Conservation (phyloP, 805 yeast species). For the Myxozyma sirexii region DNA sequence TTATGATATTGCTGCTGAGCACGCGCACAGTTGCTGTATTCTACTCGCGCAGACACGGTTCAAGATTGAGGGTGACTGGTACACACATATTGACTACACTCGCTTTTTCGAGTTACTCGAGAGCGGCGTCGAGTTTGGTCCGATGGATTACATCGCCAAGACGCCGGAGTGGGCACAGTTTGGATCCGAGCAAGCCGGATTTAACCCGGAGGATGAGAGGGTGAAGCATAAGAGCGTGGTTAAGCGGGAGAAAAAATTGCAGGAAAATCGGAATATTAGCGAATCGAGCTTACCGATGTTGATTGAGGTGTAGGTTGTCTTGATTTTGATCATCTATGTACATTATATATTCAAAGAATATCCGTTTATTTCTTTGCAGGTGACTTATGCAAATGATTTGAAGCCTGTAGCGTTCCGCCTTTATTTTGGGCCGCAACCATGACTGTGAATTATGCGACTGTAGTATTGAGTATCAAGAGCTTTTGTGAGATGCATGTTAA, state of each 20-base stretch:
- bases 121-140: slow-evolving; percentile 67
- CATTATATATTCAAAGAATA: no score
- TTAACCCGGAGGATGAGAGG: slow-evolving; percentile 81
- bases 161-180: slow-evolving; percentile 92
- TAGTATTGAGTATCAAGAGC: no score
- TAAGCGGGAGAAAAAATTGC: slow-evolving; percentile 7
- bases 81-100: slow-evolving; percentile 84
- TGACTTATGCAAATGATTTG: no score
- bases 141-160: slow-evolving; percentile 75
- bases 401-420: no score
- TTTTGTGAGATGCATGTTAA: not conserved
- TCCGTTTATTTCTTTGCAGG: no score
- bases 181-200: slow-evolving; percentile 84
- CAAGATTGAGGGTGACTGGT: slow-evolving; percentile 73
- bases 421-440: not conserved
- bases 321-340: no score
- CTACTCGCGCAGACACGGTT: slow-evolving; percentile 77
- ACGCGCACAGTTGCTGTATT: slow-evolving; percentile 92
- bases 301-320: not conserved
- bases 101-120: slow-evolving; percentile 71
- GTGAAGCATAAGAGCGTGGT: slow-evolving; percentile 39
- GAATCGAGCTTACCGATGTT: slow-evolving; percentile 5
- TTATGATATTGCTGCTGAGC: slow-evolving; percentile 90
- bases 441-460: no score
- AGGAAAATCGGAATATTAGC: not conserved